Conservation (phyloP, 345 rosid genomes). For the Murraya paniculata region DNA sequence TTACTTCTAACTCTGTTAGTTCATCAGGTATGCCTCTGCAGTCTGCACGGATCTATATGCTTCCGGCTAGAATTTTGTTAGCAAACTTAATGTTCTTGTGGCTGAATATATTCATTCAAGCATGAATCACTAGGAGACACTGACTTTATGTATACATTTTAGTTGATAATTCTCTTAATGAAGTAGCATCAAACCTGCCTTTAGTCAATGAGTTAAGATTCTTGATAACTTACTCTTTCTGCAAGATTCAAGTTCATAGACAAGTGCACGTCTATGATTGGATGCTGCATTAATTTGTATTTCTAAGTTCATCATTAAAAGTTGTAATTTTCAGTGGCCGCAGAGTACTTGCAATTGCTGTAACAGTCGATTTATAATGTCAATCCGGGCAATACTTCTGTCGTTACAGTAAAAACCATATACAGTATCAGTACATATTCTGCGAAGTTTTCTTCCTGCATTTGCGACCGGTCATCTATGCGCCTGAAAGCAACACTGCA, state of each 20-base stretch:
- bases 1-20: not conserved
- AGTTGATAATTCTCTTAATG: not conserved
- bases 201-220: not conserved
- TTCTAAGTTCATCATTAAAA: not conserved
- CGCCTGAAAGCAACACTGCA: not conserved
- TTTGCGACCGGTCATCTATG: not conserved
- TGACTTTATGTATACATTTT: not conserved
- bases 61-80: not conserved
- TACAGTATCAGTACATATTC: not conserved
- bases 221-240: not conserved
- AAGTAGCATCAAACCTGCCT: not conserved
- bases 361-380: not conserved
- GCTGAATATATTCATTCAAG: not conserved
- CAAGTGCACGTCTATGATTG: not conserved
- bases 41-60: not conserved
- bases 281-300: not conserved
- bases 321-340: not conserved
- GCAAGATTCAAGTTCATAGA: not conserved
- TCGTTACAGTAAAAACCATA: not conserved
- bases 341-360: not conserved
- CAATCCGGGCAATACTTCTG: not conserved
- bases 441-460: not conserved
- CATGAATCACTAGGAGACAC: not conserved
- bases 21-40: not conserved
- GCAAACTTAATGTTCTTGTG: not conserved